Conservation (phyloP, 1,284 basidiomycete genomes). For the Puccinia novopanici region DNA sequence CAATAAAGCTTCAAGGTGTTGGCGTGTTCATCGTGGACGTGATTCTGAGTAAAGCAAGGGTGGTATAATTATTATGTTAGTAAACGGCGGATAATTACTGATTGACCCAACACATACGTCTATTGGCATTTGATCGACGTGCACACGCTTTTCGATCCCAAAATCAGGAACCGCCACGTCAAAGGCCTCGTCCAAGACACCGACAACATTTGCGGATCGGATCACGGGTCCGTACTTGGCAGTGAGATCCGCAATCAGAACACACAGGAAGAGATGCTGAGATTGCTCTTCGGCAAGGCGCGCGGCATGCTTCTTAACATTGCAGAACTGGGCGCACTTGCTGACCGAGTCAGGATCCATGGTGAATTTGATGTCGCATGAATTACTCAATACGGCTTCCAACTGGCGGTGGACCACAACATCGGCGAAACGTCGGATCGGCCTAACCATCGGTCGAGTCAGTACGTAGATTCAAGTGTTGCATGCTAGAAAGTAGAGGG, state of each 20-base stretch:
- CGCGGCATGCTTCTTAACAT: conserved; percentile 83
- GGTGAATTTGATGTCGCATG: conserved; percentile 79
- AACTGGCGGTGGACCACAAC: conserved; percentile 94
- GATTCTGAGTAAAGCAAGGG: conserved; percentile 66
- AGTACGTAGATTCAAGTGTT: conserved; percentile 16
- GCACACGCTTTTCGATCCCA: conserved; percentile 62
- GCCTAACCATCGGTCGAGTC: conserved; percentile 44
- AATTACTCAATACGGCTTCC: conserved; percentile 76
- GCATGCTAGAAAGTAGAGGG: neutral
- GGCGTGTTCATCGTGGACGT: conserved; percentile 87
- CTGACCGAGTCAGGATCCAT: conserved; percentile 97
- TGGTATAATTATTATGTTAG: neutral
- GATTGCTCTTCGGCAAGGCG: conserved; percentile 93
- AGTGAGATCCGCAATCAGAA: conserved; percentile 87
- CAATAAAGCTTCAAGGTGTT: conserved; percentile 82
- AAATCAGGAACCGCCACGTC: conserved; percentile 70
- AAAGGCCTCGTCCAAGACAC: conserved; percentile 91
- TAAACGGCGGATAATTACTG: neutral
- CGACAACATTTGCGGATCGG: conserved; percentile 86
- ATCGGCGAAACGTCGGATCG: conserved; percentile 73
- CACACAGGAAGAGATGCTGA: conserved; percentile 88
- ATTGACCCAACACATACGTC: conserved; percentile 66
- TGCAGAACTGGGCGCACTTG: conserved; percentile 92
- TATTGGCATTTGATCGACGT: conserved; percentile 97
- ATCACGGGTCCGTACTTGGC: conserved; percentile 91